Evolutionary conservation across 1,139 yeast genomes (phyloP).

Genomic region (Debaryomycetaceae sp.): DNA sequence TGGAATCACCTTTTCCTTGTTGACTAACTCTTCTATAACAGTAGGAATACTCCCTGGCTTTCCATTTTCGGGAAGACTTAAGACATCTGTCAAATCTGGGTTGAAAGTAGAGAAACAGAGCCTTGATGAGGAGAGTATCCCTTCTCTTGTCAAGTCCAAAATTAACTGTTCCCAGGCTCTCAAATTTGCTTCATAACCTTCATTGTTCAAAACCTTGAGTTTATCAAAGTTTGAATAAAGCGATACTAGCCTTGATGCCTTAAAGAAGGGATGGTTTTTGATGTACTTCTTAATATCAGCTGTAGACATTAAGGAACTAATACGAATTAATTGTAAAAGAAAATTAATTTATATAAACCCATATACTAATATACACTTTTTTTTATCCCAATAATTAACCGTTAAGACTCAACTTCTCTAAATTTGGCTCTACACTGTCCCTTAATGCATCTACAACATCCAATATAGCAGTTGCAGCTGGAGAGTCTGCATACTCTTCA

Average conservation of each 20-base stretch:
- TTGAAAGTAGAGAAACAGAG: conserved; percentile 21
- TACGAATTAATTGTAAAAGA: not conserved
- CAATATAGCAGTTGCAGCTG: conserved; percentile 84
- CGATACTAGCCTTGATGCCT: conserved; percentile 53
- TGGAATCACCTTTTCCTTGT: conserved; percentile 20
- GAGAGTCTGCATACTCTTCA: conserved; percentile 85
- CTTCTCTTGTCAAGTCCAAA: conserved; percentile 15
- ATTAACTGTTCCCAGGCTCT: conserved; percentile 52
- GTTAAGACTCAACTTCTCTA: conserved; percentile 16
- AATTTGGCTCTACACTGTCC: conserved; percentile 37
- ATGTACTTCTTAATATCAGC: conserved; percentile 13
- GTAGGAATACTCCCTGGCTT: conserved; percentile 23
- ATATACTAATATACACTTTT: not conserved
- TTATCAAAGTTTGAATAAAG: conserved; percentile 59
- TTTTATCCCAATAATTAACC: conserved; percentile 1
- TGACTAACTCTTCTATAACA: conserved; percentile 26
- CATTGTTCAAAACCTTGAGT: conserved; percentile 53
- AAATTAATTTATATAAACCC: not conserved
- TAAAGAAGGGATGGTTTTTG: conserved; percentile 28
- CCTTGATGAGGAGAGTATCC: conserved; percentile 14
- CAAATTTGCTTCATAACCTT: conserved; percentile 71
- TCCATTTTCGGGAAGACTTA: conserved; percentile 28
- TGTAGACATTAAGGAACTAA: not conserved
- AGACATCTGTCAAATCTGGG: conserved; percentile 17
- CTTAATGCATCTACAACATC: conserved; percentile 71